Percentiles rank a stretch among this genome's conserved stretches.
These are phyloP conservation scores for Persicaria maculosa DNA, from an alignment of 148 eudicot genomes.

Conservation along the genomic window DNA sequence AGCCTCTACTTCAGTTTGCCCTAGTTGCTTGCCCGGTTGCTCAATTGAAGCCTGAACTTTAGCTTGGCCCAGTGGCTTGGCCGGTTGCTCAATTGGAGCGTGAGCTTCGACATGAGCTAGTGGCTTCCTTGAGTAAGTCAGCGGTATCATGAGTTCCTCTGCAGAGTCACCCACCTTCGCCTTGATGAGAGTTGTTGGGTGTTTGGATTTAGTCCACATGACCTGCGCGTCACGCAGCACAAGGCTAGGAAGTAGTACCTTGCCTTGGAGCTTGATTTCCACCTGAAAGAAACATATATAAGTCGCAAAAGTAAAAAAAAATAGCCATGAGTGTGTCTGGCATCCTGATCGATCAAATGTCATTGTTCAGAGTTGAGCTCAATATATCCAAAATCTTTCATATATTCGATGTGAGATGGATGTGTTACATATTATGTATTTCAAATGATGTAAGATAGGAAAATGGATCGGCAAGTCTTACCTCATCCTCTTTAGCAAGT, in stretches of 20 bases:
- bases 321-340: too few species aligned
- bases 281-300: conserved; percentile 34
- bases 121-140: conserved; percentile 43
- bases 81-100: too few species aligned
- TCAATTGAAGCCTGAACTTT: too few species aligned
- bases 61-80: too few species aligned
- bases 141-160: conserved; percentile 62
- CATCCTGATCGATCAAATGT: too few species aligned
- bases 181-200: conserved; percentile 26
- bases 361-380: too few species aligned
- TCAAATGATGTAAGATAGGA: background rate
- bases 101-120: too few species aligned
- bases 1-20: too few species aligned
- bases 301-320: background rate
- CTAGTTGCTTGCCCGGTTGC: too few species aligned
- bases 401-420: too few species aligned
- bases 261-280: conserved; percentile 55
- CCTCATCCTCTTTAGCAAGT: conserved; percentile 52
- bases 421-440: too few species aligned
- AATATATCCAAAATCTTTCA: too few species aligned
- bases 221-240: conserved; percentile 44
- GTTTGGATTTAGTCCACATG: conserved; percentile 38
- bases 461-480: conserved; percentile 15
- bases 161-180: conserved; percentile 53
- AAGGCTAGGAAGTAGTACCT: conserved; percentile 45